Evolutionary conservation across 1,284 basidiomycete species (phyloP), one percentile per base, ranked within the genome.

Genomic region (Bjerkandera adusta): DNA sequence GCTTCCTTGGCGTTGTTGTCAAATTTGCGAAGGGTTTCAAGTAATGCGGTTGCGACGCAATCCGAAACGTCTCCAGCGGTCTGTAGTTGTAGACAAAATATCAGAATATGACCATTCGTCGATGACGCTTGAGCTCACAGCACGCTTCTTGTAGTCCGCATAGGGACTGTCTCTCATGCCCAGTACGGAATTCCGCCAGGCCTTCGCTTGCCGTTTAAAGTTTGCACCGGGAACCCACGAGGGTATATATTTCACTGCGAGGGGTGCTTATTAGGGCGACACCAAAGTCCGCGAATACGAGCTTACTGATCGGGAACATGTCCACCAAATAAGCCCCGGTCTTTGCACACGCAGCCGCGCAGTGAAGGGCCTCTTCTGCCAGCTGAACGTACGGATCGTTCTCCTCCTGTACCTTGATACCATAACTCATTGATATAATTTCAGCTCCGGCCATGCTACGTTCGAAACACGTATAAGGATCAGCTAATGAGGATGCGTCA

Each of bases 391-490:
- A 60, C 3, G 57, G 59, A 37, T 64, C 59, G 18, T 55, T 39
- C 8, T 52, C 43, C 8, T 47, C 47, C 48, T 54, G 36, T 4
- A 63, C 57, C 16, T 61, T 54, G 37, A 64, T 61, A 24, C 57
- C 61, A 33, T 62, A 64, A 2, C 53, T 54, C 11, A 63, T 52
- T 12, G 52, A 52, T 48, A 64, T 52, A 15, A 63, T 63, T 12
- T 53, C 53, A 20, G 47, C 33, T 1, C 56, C 62, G 0, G 58
- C 56, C 47, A 59, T 36, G 12, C 60, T 62, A 22, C 26, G n/a
- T n/a, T n/a, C n/a, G n/a, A n/a, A 29, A 18, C 18, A n/a, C 10
- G 16, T 3, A n/a, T 33, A 15, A 20, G 10, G 22, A 10, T 6
- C 0, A 8, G 12, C 16, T 16, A 7, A n/a, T 16, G 13, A 11